Conservation (phyloP, 1,139 yeast genomes). For the Diutina mesorugosa region DNA sequence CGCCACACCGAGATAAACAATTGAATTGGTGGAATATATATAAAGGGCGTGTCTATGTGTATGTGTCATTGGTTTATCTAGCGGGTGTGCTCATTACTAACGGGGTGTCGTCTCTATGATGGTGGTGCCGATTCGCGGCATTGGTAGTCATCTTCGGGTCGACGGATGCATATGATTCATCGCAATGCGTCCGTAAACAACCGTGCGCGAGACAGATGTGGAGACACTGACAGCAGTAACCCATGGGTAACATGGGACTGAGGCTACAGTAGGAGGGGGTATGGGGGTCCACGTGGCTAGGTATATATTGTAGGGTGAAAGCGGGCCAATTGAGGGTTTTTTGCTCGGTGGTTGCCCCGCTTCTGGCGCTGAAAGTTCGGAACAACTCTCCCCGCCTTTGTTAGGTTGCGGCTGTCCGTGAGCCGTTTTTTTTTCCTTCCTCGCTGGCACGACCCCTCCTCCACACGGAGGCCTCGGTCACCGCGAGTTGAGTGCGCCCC, state of each 20-base stretch:
- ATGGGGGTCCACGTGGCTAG: too few species aligned
- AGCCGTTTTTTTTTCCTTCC: not conserved
- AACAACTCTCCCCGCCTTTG: not conserved
- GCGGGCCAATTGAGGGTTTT: too few species aligned
- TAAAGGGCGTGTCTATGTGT: not conserved
- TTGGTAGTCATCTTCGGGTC: not conserved
- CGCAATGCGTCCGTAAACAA: not conserved
- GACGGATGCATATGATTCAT: slow-evolving; percentile 2
- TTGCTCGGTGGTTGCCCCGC: too few species aligned
- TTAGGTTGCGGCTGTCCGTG: not conserved
- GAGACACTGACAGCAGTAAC: not conserved
- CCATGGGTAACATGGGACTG: too few species aligned
- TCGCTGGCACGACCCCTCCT: not conserved
- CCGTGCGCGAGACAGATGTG: not conserved
- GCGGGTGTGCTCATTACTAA: not conserved
- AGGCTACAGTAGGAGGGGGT: too few species aligned
- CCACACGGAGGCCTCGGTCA: not conserved
- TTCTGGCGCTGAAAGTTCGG: not conserved
- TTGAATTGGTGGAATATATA: too few species aligned
- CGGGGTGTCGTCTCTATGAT: not conserved
- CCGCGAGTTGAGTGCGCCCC: not conserved
- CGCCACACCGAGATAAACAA: too few species aligned
- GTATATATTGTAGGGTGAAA: too few species aligned
- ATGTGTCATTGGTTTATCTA: not conserved
- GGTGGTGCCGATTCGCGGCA: not conserved